Percentiles rank a stretch among this genome's conserved stretches.
Evolutionary conservation across 768 basidiomycete genomes (phyloP).

Genomic region (Butyriboletus loyo): DNA sequence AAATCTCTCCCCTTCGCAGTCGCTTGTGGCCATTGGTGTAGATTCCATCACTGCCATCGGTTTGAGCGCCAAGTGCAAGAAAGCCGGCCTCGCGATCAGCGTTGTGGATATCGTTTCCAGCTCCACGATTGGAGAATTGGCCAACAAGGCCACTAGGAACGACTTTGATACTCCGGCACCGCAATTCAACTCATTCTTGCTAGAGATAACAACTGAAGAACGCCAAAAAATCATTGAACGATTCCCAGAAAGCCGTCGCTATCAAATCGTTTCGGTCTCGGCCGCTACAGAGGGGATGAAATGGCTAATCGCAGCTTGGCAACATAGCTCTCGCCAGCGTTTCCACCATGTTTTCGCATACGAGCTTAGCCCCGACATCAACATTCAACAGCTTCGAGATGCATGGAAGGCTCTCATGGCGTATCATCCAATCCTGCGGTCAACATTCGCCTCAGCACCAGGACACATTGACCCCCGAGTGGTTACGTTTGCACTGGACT

Average conservation of each 20-base stretch:
- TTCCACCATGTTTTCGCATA: slow-evolving; percentile 46
- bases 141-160: slow-evolving; percentile 3
- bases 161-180: neutral
- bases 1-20: slow-evolving; percentile 32
- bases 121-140: slow-evolving; percentile 33
- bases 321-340: slow-evolving; percentile 37
- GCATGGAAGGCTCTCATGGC: slow-evolving; percentile 39
- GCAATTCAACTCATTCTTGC: neutral
- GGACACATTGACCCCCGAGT: slow-evolving; percentile 18
- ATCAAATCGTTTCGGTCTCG: slow-evolving; percentile 19
- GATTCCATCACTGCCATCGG: slow-evolving; percentile 52
- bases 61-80: slow-evolving; percentile 38
- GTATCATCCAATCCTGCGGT: slow-evolving; percentile 40
- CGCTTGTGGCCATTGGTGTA: slow-evolving; percentile 41
- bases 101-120: slow-evolving; percentile 43
- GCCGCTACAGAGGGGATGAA: slow-evolving; percentile 33
- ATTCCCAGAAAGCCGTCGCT: slow-evolving; percentile 12
- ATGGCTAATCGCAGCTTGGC: slow-evolving; percentile 43
- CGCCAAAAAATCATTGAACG: slow-evolving; percentile 6
- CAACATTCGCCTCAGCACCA: slow-evolving; percentile 35
- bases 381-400: slow-evolving; percentile 25
- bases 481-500: slow-evolving; percentile 22
- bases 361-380: slow-evolving; percentile 29
- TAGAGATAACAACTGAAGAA: slow-evolving; percentile 12
- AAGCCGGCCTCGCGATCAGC: slow-evolving; percentile 32